These are phyloP conservation scores for Torulaspora maleeae DNA, from an alignment of 805 yeast species.

Conservation along the genomic window DNA sequence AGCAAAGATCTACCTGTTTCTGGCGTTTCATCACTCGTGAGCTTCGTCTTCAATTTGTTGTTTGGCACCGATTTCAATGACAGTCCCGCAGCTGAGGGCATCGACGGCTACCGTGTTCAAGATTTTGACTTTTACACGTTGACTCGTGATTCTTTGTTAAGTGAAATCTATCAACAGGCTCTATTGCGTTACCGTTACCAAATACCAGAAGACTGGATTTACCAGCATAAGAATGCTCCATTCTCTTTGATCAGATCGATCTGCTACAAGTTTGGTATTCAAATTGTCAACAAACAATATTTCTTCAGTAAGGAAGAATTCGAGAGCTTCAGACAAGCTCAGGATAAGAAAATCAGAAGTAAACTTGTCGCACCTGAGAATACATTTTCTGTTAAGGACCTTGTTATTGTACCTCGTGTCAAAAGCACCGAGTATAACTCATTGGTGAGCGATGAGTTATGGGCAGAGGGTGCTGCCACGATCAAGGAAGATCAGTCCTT, in stretches of 20 bases:
- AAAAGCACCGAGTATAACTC: conserved; percentile 68
- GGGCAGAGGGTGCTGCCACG: conserved; percentile 54
- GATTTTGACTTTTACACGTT: conserved; percentile 43
- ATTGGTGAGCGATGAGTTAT: conserved; percentile 66
- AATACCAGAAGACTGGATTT: conserved; percentile 49
- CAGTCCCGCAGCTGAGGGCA: conserved; percentile 39
- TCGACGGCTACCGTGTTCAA: conserved; percentile 44
- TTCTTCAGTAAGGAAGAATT: conserved; percentile 40
- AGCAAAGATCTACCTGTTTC: conserved; percentile 46
- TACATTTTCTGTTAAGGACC: conserved; percentile 56
- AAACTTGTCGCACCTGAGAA: conserved; percentile 34
- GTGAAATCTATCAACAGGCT: conserved; percentile 50
- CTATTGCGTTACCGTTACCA: conserved; percentile 57
- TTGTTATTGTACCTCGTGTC: conserved; percentile 69
- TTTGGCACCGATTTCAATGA: conserved; percentile 49
- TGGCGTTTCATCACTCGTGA: conserved; percentile 54
- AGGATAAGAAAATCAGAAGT: conserved; percentile 38
- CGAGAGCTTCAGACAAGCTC: conserved; percentile 30
- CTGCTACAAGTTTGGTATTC: conserved; percentile 78
- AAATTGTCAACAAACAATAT: conserved; percentile 54
- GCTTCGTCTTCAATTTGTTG: conserved; percentile 68
- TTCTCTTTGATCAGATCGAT: conserved; percentile 57
- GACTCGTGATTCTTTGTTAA: conserved; percentile 44
- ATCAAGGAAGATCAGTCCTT: conserved; percentile 43
- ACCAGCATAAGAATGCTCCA: conserved; percentile 38